These are phyloP conservation scores for Scheffersomyces titani DNA, from an alignment of 1,139 yeast genomes.

Conservation along the genomic window DNA sequence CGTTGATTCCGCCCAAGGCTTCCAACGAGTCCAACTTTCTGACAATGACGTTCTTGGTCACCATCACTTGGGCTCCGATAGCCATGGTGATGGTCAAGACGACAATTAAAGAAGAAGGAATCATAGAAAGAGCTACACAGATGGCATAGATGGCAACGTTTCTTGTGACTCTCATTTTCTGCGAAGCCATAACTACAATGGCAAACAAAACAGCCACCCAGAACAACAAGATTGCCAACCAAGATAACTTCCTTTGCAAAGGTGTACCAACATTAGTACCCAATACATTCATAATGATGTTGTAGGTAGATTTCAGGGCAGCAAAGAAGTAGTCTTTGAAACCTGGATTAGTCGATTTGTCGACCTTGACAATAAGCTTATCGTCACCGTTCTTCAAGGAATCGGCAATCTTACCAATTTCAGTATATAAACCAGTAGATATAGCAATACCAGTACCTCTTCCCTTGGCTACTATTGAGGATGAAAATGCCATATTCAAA, in stretches of 20 bases:
- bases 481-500: constrained; percentile 47
- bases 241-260: constrained; percentile 45
- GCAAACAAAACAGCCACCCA: constrained; percentile 42
- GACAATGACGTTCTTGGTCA: constrained; percentile 43
- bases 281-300: constrained; percentile 33
- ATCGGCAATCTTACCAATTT: constrained; percentile 51
- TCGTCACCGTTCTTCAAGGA: constrained; percentile 29
- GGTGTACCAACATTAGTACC: constrained; percentile 45
- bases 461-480: constrained; percentile 49
- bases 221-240: constrained; percentile 43
- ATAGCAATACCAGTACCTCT: constrained; percentile 49
- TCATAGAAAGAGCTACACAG: constrained; percentile 53
- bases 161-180: constrained; percentile 36
- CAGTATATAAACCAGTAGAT: constrained; percentile 48
- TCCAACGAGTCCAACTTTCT: constrained; percentile 48
- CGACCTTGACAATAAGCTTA: constrained; percentile 27
- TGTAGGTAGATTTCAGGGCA: constrained; percentile 41
- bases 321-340: constrained; percentile 52
- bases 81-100: constrained; percentile 55
- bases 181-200: constrained; percentile 40
- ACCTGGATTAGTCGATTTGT: constrained; percentile 24
- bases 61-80: constrained; percentile 52
- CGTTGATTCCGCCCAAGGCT: constrained; percentile 53
- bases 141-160: constrained; percentile 43
- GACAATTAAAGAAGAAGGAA: constrained; percentile 58